Evolutionary conservation across 495 filamentous ascomycete species (phyloP), one percentile per base, ranked within the genome.

Genomic region (Filosporella fistucella): DNA sequence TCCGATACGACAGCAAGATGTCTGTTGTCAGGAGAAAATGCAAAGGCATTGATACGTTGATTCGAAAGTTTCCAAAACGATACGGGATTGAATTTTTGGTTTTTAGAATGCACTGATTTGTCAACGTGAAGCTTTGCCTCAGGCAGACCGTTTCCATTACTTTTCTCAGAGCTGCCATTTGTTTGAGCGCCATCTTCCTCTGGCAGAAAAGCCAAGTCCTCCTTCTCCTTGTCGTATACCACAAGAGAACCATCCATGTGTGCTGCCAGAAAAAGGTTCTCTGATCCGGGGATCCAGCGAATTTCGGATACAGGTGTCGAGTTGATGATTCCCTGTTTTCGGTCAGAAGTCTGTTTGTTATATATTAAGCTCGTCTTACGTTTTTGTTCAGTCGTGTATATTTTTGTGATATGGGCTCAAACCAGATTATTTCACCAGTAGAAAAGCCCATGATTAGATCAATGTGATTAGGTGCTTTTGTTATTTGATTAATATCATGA

Each of bases 161-260:
- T 49, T 6, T 35, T 34, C n/a, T 52, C 55, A 4, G 54, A 54
- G 45, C 61, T 54, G 36, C 63, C 68, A 28, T 72, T 66, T 36
- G 65, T 68, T 17, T 63, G 49, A 3, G 40, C 43, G 7, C 65
- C 55, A 25, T 64, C 61, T 26, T 66, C 63, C 28, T 82, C 77
- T 0, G 71, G 65, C 3, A 57, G 64, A 47, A 77, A 77, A 20
- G 66, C 61, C 2, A 86, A 87, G 66, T 98, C 93, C 55, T 98
- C 93, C 62, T 96, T 96, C 61, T 97, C 94, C 69, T 97, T 97
- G 64, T 98, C 94, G 56, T 97, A 98, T 2, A 96, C 91, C 6
- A 98, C 79, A 40, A 98, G 64, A n/a, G 86, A 81, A 8, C 93
- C 93, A 61, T 97, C 91, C 69, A 88, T 86, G 66, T 98, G 91